These are phyloP conservation scores for Sugiyamaella lignohabitans DNA, from an alignment of 805 yeast species.

Conservation along the genomic window DNA sequence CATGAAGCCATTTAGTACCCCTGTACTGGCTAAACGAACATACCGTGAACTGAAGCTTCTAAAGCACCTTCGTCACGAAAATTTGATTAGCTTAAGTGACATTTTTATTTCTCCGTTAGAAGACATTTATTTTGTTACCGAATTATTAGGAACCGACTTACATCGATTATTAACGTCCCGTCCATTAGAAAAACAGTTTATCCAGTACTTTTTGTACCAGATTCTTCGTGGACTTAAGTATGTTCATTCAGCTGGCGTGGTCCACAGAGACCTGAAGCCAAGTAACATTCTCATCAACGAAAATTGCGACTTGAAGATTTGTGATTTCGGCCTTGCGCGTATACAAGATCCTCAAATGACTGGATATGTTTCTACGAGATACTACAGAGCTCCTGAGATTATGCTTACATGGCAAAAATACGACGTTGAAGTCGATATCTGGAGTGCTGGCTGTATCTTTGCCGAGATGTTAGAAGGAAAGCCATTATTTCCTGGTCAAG, in stretches of 20 bases:
- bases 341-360: conserved; percentile 99
- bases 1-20: conserved; percentile 93
- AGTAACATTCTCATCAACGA: conserved; percentile 74
- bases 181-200: conserved; percentile 92
- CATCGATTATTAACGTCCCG: conserved; percentile 86
- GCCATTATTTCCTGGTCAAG: conserved; percentile 96
- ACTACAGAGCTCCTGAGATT: conserved; percentile 96
- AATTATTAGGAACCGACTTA: conserved; percentile 92
- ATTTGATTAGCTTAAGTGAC: conserved; percentile 85
- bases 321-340: conserved; percentile 93
- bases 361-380: conserved; percentile 92
- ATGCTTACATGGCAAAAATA: conserved; percentile 99
- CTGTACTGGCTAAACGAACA: conserved; percentile 93
- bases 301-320: conserved; percentile 84
- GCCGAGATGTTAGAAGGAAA: conserved; percentile 97
- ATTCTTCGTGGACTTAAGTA: conserved; percentile 81
- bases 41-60: conserved; percentile 90
- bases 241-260: conserved; percentile 88
- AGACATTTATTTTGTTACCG: conserved; percentile 93
- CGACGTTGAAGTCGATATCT: conserved; percentile 92
- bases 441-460: conserved; percentile 97
- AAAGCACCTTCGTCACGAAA: conserved; percentile 91
- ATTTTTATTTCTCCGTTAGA: conserved; percentile 91
- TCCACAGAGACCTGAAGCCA: conserved; percentile 85
- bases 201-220: conserved; percentile 94